Percentiles rank a stretch among this genome's conserved stretches.
Conservation (phyloP, 2,329 filamentous ascomycete genomes). For the Aspergillus melleus region DNA sequence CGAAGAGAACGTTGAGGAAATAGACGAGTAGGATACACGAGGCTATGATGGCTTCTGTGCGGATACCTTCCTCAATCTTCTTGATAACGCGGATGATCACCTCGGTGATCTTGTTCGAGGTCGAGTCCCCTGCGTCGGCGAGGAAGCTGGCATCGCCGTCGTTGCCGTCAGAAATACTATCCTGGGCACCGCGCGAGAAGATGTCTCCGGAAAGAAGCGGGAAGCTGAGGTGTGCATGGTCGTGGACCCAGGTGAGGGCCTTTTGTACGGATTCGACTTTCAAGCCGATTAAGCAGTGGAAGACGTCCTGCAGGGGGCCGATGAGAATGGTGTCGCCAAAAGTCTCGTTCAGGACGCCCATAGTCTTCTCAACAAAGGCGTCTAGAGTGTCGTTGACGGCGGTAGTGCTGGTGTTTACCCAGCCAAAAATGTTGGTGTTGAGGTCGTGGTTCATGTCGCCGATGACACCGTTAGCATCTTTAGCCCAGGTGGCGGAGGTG, state of each 20-base stretch:
- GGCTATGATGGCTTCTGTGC: conserved; percentile 78
- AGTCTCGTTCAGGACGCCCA: conserved; percentile 68
- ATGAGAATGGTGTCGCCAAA: conserved; percentile 83
- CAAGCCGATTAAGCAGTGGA: conserved; percentile 82
- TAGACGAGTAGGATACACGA: conserved; percentile 73
- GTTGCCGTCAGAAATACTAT: conserved; percentile 45
- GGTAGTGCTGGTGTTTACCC: conserved; percentile 79
- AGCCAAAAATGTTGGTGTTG: conserved; percentile 81
- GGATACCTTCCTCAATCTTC: conserved; percentile 67
- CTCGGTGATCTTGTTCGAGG: conserved; percentile 77
- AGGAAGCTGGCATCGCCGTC: conserved; percentile 68
- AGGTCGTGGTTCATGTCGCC: conserved; percentile 65
- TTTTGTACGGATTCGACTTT: conserved; percentile 84
- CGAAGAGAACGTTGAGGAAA: conserved; percentile 73
- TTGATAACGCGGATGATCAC: conserved; percentile 70
- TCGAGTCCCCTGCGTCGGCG: conserved; percentile 69
- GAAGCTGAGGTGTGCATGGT: conserved; percentile 80
- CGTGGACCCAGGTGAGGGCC: conserved; percentile 89
- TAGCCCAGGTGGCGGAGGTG: conserved; percentile 74
- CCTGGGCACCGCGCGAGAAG: conserved; percentile 75
- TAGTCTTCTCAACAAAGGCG: conserved; percentile 75
- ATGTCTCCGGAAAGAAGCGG: conserved; percentile 76
- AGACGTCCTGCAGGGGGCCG: conserved; percentile 73
- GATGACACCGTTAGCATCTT: conserved; percentile 73
- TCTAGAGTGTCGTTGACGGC: conserved; percentile 86